phyloP scores from a whole-genome alignment of 352 stramenopile species.

The Globisporangium barbulae region DNA sequence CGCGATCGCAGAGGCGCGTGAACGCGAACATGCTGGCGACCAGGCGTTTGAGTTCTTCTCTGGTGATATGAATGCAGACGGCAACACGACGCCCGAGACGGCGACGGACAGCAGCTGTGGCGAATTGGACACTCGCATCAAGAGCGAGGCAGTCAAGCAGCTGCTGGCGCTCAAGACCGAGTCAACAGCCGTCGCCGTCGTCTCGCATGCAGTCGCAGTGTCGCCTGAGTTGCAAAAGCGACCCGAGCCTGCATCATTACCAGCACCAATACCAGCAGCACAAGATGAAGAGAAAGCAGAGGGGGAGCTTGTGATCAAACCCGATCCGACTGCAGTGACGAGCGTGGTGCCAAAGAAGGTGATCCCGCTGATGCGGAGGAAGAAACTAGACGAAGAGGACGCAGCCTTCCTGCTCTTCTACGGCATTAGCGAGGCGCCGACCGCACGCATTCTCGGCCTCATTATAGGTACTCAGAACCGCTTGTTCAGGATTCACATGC shows the following conservation, averaged over 20 bases:
- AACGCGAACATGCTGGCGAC: not conserved
- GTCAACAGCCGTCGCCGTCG: too few species aligned
- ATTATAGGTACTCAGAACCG: constrained; percentile 43
- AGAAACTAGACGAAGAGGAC: constrained; percentile 56
- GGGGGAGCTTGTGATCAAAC: not conserved
- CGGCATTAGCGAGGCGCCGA: constrained; percentile 45
- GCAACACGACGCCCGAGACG: constrained; percentile 16
- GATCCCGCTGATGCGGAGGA: constrained; percentile 16
- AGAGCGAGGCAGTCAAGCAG: not conserved
- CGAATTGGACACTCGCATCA: constrained; percentile 9
- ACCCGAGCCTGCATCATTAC: not conserved
- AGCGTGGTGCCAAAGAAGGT: constrained; percentile 6
- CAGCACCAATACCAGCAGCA: not conserved
- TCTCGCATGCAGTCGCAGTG: not conserved
- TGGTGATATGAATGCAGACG: not conserved
- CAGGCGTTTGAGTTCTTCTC: not conserved
- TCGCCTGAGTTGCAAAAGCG: not conserved
- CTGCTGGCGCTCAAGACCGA: not conserved
- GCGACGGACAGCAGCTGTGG: constrained; percentile 10
- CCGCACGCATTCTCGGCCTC: constrained; percentile 39
- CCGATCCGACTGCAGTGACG: not conserved
- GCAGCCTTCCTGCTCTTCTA: constrained; percentile 72
- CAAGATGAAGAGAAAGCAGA: not conserved
- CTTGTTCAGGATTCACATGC: not conserved
- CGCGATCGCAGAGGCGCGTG: not conserved